Percentiles rank a stretch among this genome's conserved stretches.
Evolutionary conservation across 768 basidiomycete genomes (phyloP).

Genomic region (Suillus bovinus): DNA sequence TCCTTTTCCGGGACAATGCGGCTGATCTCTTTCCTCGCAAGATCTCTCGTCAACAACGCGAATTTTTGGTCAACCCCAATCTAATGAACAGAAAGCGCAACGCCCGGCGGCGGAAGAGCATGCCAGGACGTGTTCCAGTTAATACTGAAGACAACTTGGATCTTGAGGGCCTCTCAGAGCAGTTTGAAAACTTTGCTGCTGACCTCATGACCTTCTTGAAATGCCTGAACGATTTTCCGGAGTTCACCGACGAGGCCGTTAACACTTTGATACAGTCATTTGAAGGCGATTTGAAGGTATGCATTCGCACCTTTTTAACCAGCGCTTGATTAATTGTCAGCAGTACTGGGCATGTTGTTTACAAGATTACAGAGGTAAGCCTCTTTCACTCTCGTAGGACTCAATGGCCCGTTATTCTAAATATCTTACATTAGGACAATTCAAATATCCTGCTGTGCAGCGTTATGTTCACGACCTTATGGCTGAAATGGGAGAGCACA

Average conservation of each 20-base stretch:
- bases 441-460: conserved; percentile 70
- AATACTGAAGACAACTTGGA: conserved; percentile 41
- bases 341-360: conserved; percentile 79
- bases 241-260: conserved; percentile 73
- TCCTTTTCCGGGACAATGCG: conserved; percentile 74
- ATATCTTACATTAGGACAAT: conserved; percentile 51
- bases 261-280: conserved; percentile 68
- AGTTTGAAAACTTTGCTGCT: conserved; percentile 61
- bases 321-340: background rate
- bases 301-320: conserved; percentile 7
- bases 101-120: conserved; percentile 22
- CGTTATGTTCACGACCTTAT: conserved; percentile 73
- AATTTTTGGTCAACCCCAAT: conserved; percentile 33
- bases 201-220: conserved; percentile 69
- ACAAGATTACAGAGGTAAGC: conserved; percentile 57
- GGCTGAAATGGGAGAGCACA: conserved; percentile 74
- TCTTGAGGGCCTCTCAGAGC: conserved; percentile 64
- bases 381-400: background rate
- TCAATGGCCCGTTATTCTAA: background rate
- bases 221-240: conserved; percentile 77
- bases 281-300: conserved; percentile 67
- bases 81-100: conserved; percentile 24
- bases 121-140: conserved; percentile 22
- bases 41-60: conserved; percentile 46
- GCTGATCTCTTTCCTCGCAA: conserved; percentile 77